These are phyloP conservation scores for Fomitopsis pulvina DNA, from an alignment of 768 basidiomycete genomes.

Conservation along the genomic window DNA sequence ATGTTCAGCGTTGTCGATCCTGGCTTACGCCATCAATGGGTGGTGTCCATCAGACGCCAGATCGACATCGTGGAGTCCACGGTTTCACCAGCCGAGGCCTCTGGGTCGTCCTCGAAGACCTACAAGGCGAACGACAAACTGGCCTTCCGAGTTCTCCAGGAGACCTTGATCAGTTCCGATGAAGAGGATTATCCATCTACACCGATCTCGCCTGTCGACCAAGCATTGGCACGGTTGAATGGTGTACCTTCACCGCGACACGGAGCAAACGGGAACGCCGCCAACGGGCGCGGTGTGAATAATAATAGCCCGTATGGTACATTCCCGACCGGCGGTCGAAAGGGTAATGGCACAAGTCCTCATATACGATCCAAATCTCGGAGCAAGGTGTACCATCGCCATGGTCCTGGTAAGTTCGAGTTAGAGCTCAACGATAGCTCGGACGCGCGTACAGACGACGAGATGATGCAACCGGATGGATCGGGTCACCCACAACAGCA, in stretches of 20 bases:
- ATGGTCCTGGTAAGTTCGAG: conserved; percentile 60
- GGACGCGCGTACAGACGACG: conserved; percentile 12
- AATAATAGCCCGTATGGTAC: too few species aligned
- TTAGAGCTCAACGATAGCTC: conserved; percentile 36
- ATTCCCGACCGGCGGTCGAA: too few species aligned
- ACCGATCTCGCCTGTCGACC: conserved; percentile 25
- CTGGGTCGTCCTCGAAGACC: conserved; percentile 37
- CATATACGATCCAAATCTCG: conserved; percentile 65
- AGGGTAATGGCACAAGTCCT: conserved; percentile 12
- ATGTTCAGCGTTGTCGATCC: conserved; percentile 92
- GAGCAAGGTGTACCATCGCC: conserved; percentile 59
- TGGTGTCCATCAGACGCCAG: conserved; percentile 57
- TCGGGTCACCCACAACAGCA: conserved; percentile 30
- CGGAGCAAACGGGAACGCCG: not conserved
- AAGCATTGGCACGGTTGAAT: conserved; percentile 28
- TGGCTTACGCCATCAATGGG: conserved; percentile 70
- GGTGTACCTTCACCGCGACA: conserved; percentile 3
- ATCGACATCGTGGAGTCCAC: conserved; percentile 41
- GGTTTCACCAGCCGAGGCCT: conserved; percentile 29
- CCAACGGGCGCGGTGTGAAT: conserved; percentile 18
- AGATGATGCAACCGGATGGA: conserved; percentile 9
- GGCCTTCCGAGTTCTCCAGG: conserved; percentile 79
- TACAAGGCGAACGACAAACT: conserved; percentile 66
- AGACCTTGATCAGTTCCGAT: conserved; percentile 57
- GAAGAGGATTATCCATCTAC: conserved; percentile 13